Percentiles rank a stretch among this genome's conserved stretches.
Conservation (phyloP, 495 filamentous ascomycete species). For the Trichoderma virens region DNA sequence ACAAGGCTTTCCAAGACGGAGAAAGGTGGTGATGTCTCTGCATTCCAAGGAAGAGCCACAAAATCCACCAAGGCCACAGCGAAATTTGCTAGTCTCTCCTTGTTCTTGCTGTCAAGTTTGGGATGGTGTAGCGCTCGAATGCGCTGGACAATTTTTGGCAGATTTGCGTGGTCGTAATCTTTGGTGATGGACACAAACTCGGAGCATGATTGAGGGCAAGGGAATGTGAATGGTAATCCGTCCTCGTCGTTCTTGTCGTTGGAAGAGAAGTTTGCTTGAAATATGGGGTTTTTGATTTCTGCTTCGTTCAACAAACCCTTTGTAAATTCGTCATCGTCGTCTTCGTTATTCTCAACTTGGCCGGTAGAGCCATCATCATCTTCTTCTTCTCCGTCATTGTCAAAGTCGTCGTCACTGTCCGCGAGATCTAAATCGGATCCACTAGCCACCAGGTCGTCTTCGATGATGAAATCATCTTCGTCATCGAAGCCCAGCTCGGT, state of each 20-base stretch:
- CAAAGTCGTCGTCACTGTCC: constrained; percentile 43
- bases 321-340: constrained; percentile 60
- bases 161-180: constrained; percentile 48
- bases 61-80: constrained; percentile 70
- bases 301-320: constrained; percentile 52
- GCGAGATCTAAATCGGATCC: constrained; percentile 57
- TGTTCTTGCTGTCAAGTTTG: constrained; percentile 77
- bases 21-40: constrained; percentile 16
- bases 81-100: constrained; percentile 70
- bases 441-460: constrained; percentile 72
- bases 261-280: constrained; percentile 22
- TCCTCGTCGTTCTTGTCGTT: constrained; percentile 30
- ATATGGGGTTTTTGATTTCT: constrained; percentile 38
- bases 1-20: constrained; percentile 34
- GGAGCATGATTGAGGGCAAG: constrained; percentile 69
- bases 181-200: constrained; percentile 62
- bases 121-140: constrained; percentile 85
- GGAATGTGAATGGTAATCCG: constrained; percentile 70
- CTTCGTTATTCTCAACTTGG: constrained; percentile 17
- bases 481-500: constrained; percentile 63
- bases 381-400: constrained; percentile 44
- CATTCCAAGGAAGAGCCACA: constrained; percentile 45
- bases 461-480: constrained; percentile 85
- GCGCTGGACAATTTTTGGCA: constrained; percentile 75
- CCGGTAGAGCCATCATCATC: constrained; percentile 24